These are phyloP conservation scores for Scheffersomyces quercinus DNA, from an alignment of 1,139 yeast species.

Conservation along the genomic window DNA sequence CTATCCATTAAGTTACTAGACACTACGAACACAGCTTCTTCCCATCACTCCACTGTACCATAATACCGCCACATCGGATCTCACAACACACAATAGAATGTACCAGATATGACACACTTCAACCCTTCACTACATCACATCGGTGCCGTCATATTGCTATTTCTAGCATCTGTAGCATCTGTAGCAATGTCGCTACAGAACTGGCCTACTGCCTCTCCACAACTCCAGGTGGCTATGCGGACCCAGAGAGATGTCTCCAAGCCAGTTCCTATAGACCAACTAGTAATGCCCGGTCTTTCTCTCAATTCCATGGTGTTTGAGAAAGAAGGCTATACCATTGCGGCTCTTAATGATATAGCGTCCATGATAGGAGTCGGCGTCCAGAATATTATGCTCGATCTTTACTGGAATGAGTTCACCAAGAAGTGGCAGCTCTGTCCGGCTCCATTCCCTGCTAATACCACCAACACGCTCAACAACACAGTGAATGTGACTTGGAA, in stretches of 20 bases:
- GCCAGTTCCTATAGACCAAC: constrained; percentile 57
- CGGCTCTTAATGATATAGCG: constrained; percentile 38
- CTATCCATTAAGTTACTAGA: too few species aligned
- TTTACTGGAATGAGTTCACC: constrained; percentile 61
- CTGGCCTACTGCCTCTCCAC: constrained; percentile 1
- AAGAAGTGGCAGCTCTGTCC: constrained; percentile 75
- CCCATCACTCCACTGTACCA: too few species aligned
- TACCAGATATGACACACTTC: too few species aligned
- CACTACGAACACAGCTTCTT: too few species aligned
- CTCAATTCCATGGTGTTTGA: constrained; percentile 53
- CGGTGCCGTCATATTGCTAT: too few species aligned
- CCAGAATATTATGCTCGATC: constrained; percentile 55
- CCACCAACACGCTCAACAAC: constrained; percentile 16
- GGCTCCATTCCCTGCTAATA: constrained; percentile 36
- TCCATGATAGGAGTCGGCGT: constrained; percentile 52
- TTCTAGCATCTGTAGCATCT: too few species aligned
- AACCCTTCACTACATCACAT: too few species aligned
- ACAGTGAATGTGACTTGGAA: constrained; percentile 29
- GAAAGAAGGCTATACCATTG: constrained; percentile 47
- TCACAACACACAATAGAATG: too few species aligned
- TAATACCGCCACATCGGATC: too few species aligned
- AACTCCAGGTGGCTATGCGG: constrained; percentile 40
- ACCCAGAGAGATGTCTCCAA: constrained; percentile 70
- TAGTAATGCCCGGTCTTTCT: constrained; percentile 59
- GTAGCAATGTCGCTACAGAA: too few species aligned